These are phyloP conservation scores for Haberlea rhodopensis DNA, from an alignment of 257 asterid species.

Conservation along the genomic window DNA sequence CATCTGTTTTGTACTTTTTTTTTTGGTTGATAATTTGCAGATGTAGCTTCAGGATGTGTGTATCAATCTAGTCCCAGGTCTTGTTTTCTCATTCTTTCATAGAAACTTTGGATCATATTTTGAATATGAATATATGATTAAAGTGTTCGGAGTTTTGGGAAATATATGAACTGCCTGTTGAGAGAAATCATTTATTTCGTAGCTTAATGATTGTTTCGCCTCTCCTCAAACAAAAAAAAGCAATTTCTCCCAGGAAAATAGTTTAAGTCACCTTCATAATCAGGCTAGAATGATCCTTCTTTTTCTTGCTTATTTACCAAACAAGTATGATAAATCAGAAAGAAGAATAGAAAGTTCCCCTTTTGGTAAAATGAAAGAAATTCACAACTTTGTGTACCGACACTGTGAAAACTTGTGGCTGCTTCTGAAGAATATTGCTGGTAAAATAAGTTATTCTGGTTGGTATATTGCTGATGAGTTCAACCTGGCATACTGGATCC, in stretches of 20 bases:
- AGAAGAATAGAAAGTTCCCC: neutral
- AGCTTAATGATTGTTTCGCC: neutral
- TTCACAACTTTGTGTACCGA: neutral
- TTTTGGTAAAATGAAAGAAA: neutral
- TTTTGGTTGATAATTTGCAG: constrained; percentile 34
- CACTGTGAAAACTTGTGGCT: neutral
- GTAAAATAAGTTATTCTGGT: neutral
- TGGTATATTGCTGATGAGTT: neutral
- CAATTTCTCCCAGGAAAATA: neutral
- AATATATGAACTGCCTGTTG: too few species aligned
- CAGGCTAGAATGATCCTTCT: neutral
- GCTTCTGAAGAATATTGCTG: neutral
- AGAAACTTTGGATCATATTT: neutral
- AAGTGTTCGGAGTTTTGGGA: too few species aligned
- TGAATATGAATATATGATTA: constrained; percentile 8
- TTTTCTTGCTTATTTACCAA: neutral
- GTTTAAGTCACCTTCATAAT: too few species aligned
- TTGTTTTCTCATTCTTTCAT: constrained; percentile 12
- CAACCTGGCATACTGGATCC: too few species aligned
- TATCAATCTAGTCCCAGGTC: constrained; percentile 68
- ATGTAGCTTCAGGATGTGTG: constrained; percentile 46
- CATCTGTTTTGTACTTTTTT: neutral
- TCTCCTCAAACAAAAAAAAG: neutral
- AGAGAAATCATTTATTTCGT: neutral
- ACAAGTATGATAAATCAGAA: too few species aligned